These are phyloP conservation scores for Erodium moschatum DNA, from an alignment of 441 rosid species.

Conservation along the genomic window DNA sequence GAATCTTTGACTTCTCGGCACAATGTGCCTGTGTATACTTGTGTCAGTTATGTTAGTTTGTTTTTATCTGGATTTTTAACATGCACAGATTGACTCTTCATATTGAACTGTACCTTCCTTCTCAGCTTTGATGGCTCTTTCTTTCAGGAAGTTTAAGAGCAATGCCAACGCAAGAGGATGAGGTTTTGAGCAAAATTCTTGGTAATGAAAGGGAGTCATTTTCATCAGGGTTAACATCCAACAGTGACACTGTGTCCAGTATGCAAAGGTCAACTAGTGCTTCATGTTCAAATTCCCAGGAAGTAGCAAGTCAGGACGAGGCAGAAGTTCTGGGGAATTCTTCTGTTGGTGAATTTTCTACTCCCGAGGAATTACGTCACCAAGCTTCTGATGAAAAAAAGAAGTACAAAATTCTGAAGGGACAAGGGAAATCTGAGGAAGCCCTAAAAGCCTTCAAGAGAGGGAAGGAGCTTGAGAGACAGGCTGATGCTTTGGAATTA, in stretches of 20 bases:
- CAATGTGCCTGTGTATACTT: background rate
- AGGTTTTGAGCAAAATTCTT: slow-evolving; percentile 11
- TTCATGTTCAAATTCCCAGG: slow-evolving; percentile 25
- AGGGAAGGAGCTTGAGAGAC: slow-evolving; percentile 90
- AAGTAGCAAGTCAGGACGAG: slow-evolving; percentile 23
- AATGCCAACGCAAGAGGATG: slow-evolving; percentile 47
- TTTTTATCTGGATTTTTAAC: background rate
- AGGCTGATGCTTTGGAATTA: slow-evolving; percentile 67
- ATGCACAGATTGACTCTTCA: background rate
- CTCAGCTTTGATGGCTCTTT: slow-evolving; percentile 15
- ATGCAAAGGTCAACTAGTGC: slow-evolving; percentile 32
- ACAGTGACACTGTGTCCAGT: slow-evolving; percentile 6
- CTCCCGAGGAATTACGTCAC: slow-evolving; percentile 62
- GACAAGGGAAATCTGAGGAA: slow-evolving; percentile 72
- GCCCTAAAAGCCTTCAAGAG: slow-evolving; percentile 81
- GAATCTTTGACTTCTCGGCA: background rate
- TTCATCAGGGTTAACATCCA: too few species aligned
- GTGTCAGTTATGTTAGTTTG: background rate
- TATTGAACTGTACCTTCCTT: slow-evolving; percentile 7
- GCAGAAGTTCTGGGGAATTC: slow-evolving; percentile 25
- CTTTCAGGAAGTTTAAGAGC: slow-evolving; percentile 47
- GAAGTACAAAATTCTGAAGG: slow-evolving; percentile 61
- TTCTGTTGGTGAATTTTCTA: slow-evolving; percentile 32
- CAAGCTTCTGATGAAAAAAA: slow-evolving; percentile 71
- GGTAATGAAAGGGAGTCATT: too few species aligned